phyloP scores from a whole-genome alignment of 2,329 filamentous ascomycete genomes.

The Elsinoe batatas region DNA sequence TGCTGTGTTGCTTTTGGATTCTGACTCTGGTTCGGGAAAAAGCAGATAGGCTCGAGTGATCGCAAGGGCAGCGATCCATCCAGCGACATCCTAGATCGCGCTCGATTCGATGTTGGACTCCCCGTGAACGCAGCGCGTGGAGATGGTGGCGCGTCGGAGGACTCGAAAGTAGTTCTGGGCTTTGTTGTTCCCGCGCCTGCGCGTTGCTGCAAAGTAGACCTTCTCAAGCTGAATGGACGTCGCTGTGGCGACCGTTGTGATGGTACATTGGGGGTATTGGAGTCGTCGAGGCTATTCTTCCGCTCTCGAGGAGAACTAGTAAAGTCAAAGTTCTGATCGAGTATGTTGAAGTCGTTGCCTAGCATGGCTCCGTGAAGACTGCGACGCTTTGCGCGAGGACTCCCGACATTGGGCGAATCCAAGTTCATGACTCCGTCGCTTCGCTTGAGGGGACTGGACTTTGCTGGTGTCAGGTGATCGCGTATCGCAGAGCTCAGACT shows the following conservation, averaged over 20 bases:
- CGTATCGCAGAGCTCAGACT: slow-evolving; percentile 32
- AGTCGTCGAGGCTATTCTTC: slow-evolving; percentile 17
- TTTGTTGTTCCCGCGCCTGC: slow-evolving; percentile 41
- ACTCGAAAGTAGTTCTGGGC: slow-evolving; percentile 24
- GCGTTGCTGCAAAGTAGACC: slow-evolving; percentile 80
- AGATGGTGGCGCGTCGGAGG: slow-evolving; percentile 25
- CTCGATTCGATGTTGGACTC: slow-evolving; percentile 23
- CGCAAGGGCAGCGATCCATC: slow-evolving; percentile 65
- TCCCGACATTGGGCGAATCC: slow-evolving; percentile 67
- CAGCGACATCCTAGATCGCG: slow-evolving; percentile 60
- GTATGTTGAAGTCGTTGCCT: slow-evolving; percentile 60
- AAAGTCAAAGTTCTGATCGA: slow-evolving; percentile 48
- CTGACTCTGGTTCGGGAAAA: slow-evolving; percentile 20
- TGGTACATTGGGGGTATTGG: slow-evolving; percentile 7
- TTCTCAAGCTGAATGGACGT: slow-evolving; percentile 47
- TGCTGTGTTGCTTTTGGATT: slow-evolving; percentile 26
- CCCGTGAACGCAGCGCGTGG: slow-evolving; percentile 8
- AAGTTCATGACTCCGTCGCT: slow-evolving; percentile 84
- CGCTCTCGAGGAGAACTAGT: slow-evolving; percentile 13
- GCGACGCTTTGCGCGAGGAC: slow-evolving; percentile 81
- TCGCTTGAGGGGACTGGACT: slow-evolving; percentile 79
- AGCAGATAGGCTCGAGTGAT: slow-evolving; percentile 49
- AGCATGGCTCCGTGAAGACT: slow-evolving; percentile 68
- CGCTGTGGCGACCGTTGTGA: slow-evolving; percentile 25
- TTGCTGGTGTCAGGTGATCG: slow-evolving; percentile 43